Conservation (phyloP, 2,329 filamentous ascomycete genomes). For the Chaetomiaceae sp. region DNA sequence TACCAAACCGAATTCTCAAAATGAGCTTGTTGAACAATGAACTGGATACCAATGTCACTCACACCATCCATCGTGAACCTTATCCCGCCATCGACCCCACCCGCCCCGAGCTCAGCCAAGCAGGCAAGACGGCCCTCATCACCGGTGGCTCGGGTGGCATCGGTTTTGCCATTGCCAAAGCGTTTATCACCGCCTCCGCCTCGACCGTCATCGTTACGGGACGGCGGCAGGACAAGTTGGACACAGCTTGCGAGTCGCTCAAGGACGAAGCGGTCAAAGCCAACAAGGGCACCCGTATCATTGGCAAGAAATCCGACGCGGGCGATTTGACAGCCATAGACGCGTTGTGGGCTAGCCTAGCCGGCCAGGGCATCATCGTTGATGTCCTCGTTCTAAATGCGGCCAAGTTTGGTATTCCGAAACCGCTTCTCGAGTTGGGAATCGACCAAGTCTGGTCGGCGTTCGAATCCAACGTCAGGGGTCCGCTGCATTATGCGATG, state of each 20-base stretch:
- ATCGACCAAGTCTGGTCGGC: constrained; percentile 26
- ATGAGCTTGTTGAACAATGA: neutral
- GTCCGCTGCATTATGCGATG: constrained; percentile 31
- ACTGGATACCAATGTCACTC: no score
- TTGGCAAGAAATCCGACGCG: constrained; percentile 30
- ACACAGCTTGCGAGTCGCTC: constrained; percentile 15
- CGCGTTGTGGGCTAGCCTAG: constrained; percentile 31
- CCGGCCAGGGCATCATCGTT: constrained; percentile 24
- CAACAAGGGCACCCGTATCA: constrained; percentile 31
- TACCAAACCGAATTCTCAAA: no score
- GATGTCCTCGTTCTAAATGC: constrained; percentile 37
- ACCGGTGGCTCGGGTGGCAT: constrained; percentile 64
- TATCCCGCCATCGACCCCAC: constrained; percentile 38
- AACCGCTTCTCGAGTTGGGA: constrained; percentile 26
- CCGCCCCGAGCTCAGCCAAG: constrained; percentile 37
- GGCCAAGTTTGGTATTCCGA: constrained; percentile 12
- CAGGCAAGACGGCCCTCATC: constrained; percentile 55
- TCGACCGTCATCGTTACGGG: constrained; percentile 32
- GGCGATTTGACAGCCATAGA: constrained; percentile 26
- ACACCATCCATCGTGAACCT: constrained; percentile 31
- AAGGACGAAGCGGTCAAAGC: constrained; percentile 7
- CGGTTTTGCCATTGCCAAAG: constrained; percentile 58
- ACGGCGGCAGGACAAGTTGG: constrained; percentile 27
- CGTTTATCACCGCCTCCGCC: constrained; percentile 44
- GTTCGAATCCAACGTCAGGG: constrained; percentile 31